Evolutionary conservation across 2,329 filamentous ascomycete genomes (phyloP).

Genomic region (Monosporascus sp.): DNA sequence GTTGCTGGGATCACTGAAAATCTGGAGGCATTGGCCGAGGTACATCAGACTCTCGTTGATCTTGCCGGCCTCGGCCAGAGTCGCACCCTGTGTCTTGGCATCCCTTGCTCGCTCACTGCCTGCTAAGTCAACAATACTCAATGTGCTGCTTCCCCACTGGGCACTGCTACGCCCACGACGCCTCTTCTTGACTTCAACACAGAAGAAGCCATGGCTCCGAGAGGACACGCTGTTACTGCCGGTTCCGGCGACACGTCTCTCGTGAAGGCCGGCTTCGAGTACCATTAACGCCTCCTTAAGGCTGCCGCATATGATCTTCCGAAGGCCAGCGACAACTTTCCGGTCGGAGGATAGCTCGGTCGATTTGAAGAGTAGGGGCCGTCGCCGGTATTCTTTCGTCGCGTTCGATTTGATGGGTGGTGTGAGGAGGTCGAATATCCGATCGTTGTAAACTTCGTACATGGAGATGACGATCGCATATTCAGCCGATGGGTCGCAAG

Average conservation of each 20-base stretch:
- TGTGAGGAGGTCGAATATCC: conserved; percentile 88
- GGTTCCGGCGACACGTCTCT: conserved; percentile 83
- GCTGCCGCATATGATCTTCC: conserved; percentile 80
- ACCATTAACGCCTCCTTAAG: conserved; percentile 84
- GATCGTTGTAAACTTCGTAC: conserved; percentile 99
- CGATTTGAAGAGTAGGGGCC: conserved; percentile 83
- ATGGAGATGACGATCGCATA: conserved; percentile 90
- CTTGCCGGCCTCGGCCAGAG: conserved; percentile 90
- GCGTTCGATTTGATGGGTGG: conserved; percentile 52
- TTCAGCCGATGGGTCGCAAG: conserved; percentile 63
- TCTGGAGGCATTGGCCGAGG: conserved; percentile 90
- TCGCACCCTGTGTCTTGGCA: conserved; percentile 89
- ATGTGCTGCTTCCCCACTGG: conserved; percentile 68
- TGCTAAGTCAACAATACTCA: conserved; percentile 88
- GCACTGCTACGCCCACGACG: conserved; percentile 40
- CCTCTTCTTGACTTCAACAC: conserved; percentile 87
- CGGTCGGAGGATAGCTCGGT: conserved; percentile 83
- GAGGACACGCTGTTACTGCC: conserved; percentile 91
- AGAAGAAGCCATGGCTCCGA: conserved; percentile 93
- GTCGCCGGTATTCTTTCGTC: conserved; percentile 67
- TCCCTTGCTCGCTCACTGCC: conserved; percentile 90
- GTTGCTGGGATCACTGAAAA: conserved; percentile 76
- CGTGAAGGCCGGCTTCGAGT: conserved; percentile 80
- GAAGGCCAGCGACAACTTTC: conserved; percentile 89
- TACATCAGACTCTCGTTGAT: conserved; percentile 99